These are phyloP conservation scores for Lotmaria passim DNA, from an alignment of 208 protist genomes.

Conservation along the genomic window DNA sequence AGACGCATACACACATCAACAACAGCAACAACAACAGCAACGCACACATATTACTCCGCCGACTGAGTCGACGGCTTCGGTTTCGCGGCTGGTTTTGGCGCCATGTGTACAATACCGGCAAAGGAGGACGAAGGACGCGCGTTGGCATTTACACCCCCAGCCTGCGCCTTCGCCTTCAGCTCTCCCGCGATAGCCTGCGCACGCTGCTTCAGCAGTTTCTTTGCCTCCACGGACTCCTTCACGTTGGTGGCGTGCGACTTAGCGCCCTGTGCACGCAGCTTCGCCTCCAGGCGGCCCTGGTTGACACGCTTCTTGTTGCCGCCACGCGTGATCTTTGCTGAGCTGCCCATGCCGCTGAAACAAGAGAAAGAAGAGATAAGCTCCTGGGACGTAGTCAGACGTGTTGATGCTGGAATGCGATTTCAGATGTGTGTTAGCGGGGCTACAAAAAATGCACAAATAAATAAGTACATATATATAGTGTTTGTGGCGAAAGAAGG, in stretches of 20 bases:
- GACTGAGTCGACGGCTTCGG: conserved; percentile 11
- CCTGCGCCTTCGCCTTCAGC: conserved; percentile 58
- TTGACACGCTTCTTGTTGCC: conserved; percentile 91
- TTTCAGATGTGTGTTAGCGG: no score
- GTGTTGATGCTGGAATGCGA: no score
- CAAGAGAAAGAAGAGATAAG: no score
- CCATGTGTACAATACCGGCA: conserved; percentile 72
- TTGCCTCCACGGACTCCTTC: conserved; percentile 69
- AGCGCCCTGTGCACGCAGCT: conserved; percentile 73
- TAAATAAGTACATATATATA: no score
- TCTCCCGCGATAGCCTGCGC: conserved; percentile 69
- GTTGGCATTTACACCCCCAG: conserved; percentile 17
- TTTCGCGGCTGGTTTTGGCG: conserved; percentile 44
- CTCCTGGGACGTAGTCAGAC: no score
- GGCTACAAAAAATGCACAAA: no score
- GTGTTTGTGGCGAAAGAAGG: no score
- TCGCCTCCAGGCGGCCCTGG: conserved; percentile 68
- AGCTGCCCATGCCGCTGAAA: conserved; percentile 64
- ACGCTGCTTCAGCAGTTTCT: conserved; percentile 59
- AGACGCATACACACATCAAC: no score
- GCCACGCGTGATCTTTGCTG: conserved; percentile 88
- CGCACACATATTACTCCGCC: no score
- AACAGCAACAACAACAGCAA: no score
- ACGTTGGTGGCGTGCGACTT: conserved; percentile 75
- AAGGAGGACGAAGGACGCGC: neutral